phyloP scores from a whole-genome alignment of 2,329 filamentous ascomycete genomes.

The Parastagonospora avenae region DNA sequence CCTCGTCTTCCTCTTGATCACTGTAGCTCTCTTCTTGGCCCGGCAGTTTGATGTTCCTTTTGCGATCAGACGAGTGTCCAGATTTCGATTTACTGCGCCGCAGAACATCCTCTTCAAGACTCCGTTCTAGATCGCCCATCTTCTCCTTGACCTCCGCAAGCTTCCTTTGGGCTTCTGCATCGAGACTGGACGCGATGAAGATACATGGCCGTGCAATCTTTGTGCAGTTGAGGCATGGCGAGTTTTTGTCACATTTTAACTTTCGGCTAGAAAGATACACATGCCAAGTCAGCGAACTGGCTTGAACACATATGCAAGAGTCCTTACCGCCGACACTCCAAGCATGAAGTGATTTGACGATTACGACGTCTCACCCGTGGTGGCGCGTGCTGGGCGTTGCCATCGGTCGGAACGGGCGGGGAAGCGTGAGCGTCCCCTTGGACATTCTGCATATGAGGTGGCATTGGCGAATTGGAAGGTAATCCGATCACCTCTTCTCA shows the following conservation, averaged over 20 bases:
- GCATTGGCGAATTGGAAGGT: neutral
- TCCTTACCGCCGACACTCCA: slow-evolving; percentile 56
- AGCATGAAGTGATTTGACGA: slow-evolving; percentile 46
- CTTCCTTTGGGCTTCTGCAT: slow-evolving; percentile 70
- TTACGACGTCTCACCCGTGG: slow-evolving; percentile 44
- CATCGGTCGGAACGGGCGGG: slow-evolving; percentile 12
- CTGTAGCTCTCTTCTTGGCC: slow-evolving; percentile 56
- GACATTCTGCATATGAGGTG: neutral
- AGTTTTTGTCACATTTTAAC: slow-evolving; percentile 75
- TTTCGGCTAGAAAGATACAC: slow-evolving; percentile 57
- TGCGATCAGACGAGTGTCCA: neutral
- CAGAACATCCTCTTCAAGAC: slow-evolving; percentile 71
- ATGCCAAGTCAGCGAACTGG: neutral
- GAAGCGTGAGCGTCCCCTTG: neutral
- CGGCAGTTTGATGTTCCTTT: slow-evolving; percentile 20
- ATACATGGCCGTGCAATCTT: slow-evolving; percentile 59
- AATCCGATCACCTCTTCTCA: no score
- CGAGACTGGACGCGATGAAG: slow-evolving; percentile 70
- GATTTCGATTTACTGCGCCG: slow-evolving; percentile 42
- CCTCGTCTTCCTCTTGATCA: slow-evolving; percentile 61
- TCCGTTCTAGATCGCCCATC: slow-evolving; percentile 72
- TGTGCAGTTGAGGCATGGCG: slow-evolving; percentile 73
- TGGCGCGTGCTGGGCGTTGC: slow-evolving; percentile 24
- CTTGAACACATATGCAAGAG: neutral
- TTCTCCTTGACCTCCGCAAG: slow-evolving; percentile 80